Percentiles rank a stretch among this genome's conserved stretches.
These are phyloP conservation scores for Debaryomyces sp. DNA, from an alignment of 1,139 yeast species.

Conservation along the genomic window DNA sequence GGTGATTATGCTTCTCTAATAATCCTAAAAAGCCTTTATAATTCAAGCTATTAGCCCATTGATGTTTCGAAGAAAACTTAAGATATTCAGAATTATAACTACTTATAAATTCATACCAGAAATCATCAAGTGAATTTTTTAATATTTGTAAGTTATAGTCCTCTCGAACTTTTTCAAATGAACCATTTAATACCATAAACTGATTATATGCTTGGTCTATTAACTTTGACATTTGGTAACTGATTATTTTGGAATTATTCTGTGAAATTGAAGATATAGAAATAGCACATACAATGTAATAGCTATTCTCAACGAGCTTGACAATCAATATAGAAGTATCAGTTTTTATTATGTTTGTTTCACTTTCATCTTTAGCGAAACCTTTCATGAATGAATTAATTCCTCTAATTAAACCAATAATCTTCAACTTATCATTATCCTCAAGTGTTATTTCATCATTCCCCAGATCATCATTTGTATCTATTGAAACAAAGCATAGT, in stretches of 20 bases:
- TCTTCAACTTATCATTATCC: slow-evolving; percentile 25
- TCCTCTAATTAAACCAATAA: slow-evolving; percentile 44
- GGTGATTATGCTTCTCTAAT: slow-evolving; percentile 17
- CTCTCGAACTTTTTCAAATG: slow-evolving; percentile 21
- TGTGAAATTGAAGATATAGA: slow-evolving; percentile 15
- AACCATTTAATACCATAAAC: slow-evolving; percentile 32
- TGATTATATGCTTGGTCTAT: slow-evolving; percentile 25
- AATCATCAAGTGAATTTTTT: slow-evolving; percentile 21
- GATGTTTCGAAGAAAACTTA: slow-evolving; percentile 25
- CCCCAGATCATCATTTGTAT: slow-evolving; percentile 9
- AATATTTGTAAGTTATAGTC: slow-evolving; percentile 23
- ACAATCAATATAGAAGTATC: slow-evolving; percentile 31
- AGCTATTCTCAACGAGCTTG: slow-evolving; percentile 28
- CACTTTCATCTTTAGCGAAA: slow-evolving; percentile 16
- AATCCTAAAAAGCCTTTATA: slow-evolving; percentile 41
- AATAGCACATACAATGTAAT: slow-evolving; percentile 32
- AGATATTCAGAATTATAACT: slow-evolving; percentile 30
- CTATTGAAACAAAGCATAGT: slow-evolving; percentile 28
- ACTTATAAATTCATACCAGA: slow-evolving; percentile 34
- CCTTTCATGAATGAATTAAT: slow-evolving; percentile 30
- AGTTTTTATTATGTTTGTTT: slow-evolving; percentile 28
- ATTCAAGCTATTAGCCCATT: slow-evolving; percentile 44
- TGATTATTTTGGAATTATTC: slow-evolving; percentile 25
- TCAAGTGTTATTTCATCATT: slow-evolving; percentile 9
- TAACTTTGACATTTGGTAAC: slow-evolving; percentile 30